These are phyloP conservation scores for Dianthus caryophyllus DNA, from an alignment of 148 eudicot genomes.

Conservation along the genomic window DNA sequence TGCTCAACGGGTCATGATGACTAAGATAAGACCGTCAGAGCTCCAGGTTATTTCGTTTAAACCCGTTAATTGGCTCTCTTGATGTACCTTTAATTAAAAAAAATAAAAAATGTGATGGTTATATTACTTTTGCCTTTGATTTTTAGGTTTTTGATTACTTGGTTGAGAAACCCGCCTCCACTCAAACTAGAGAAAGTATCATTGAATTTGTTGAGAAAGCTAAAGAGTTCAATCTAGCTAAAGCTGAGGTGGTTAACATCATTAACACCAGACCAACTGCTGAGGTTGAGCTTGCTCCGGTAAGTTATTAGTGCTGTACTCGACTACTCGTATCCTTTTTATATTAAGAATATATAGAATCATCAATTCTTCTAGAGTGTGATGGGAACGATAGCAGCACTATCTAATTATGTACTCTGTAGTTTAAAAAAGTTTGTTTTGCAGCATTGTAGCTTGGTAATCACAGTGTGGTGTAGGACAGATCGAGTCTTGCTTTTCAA, in stretches of 20 bases:
- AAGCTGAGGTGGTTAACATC: slow-evolving; percentile 63
- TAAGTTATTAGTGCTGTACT: slow-evolving; percentile 23
- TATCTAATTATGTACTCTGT: too few relatives aligned
- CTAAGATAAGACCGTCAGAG: slow-evolving; percentile 45
- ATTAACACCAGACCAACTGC: slow-evolving; percentile 62
- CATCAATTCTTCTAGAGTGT: not conserved
- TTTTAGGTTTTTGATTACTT: slow-evolving; percentile 79
- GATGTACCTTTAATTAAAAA: not conserved
- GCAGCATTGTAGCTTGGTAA: too few relatives aligned
- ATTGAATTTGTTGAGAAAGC: slow-evolving; percentile 39
- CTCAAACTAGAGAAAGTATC: slow-evolving; percentile 57
- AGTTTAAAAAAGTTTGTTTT: too few relatives aligned
- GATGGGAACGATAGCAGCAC: not conserved
- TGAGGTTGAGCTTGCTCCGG: slow-evolving; percentile 51
- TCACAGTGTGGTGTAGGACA: too few relatives aligned
- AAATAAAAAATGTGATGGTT: not conserved
- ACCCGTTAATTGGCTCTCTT: not conserved
- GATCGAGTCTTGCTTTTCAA: too few relatives aligned
- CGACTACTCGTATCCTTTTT: too few relatives aligned
- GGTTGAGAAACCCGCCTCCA: slow-evolving; percentile 50
- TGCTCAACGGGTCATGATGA: slow-evolving; percentile 34
- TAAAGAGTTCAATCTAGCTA: slow-evolving; percentile 45
- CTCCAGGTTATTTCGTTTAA: slow-evolving; percentile 37
- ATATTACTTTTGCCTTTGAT: slow-evolving; percentile 5
- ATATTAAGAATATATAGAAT: too few relatives aligned